Conservation (phyloP, 768 basidiomycete genomes). For the Erythrobasidium yunnanense region DNA sequence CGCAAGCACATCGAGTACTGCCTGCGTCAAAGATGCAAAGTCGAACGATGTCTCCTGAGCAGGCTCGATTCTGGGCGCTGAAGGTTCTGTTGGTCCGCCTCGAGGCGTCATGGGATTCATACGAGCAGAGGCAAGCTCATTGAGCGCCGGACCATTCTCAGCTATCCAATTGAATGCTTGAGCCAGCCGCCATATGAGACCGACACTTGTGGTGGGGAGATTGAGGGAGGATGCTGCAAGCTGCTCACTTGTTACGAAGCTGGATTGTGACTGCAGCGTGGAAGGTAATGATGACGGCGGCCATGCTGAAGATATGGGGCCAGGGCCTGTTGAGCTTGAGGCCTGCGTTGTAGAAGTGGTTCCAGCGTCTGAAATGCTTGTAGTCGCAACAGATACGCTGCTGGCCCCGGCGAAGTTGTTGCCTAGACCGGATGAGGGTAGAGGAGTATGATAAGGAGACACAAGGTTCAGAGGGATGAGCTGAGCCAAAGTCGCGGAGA, state of each 20-base stretch:
- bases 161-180: slow-evolving; percentile 36
- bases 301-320: neutral
- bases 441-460: neutral
- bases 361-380: slow-evolving; percentile 30
- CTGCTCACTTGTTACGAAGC: slow-evolving; percentile 29
- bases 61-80: neutral
- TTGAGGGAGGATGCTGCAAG: slow-evolving; percentile 35
- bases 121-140: slow-evolving; percentile 25
- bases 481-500: slow-evolving; percentile 11
- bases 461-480: slow-evolving; percentile 14
- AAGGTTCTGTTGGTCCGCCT: neutral
- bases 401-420: slow-evolving; percentile 22
- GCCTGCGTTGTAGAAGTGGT: slow-evolving; percentile 29
- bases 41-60: slow-evolving; percentile 29
- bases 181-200: slow-evolving; percentile 36
- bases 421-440: neutral
- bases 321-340: slow-evolving; percentile 2
- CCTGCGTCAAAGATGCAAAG: slow-evolving; percentile 33
- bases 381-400: slow-evolving; percentile 24
- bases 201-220: slow-evolving; percentile 35
- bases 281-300: slow-evolving; percentile 3
- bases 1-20: slow-evolving; percentile 34
- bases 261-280: neutral
- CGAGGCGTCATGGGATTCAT: slow-evolving; percentile 19
- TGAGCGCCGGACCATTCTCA: slow-evolving; percentile 28